Base-by-base conservation (phyloP, 371 early-diverging fungal genomes). In the Mortierella sp. region DNA sequence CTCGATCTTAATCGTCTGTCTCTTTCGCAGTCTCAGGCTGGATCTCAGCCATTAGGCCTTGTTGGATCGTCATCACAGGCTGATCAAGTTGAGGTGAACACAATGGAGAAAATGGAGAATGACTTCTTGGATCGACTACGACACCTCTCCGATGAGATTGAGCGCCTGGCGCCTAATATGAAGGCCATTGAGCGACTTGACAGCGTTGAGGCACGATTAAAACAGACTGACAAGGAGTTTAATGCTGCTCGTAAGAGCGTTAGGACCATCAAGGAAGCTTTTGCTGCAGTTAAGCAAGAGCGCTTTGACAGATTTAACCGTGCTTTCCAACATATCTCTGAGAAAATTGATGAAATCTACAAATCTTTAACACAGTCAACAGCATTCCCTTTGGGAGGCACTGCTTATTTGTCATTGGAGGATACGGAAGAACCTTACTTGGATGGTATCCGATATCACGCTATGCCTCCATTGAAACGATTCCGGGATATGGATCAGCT, bases 381-480 rank as follows among this genome's bases (percentile, higher is more conserved):
- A 9, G 86, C 89, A 23, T 93, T 94, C 80, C 96, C 97, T 0
- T 72, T 93, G 66, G 97, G 99, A 22, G 99, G 99, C 15, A 97
- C 96, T 0, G 99, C 99, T 0, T 99, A 99, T 66, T 82, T 99
- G 69, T 94, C 90, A 10, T 78, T 97, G 59, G 99, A 99, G 80
- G 95, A 97, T 66, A 88, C 90, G 32, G 97, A 96, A 75, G 99
- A 99, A 77, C 99, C 99, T 3, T 99, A 96, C 75, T 80, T 93
- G 60, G 93, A 93, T 66, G 98, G 98, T 17, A 91, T 99, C 59
- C 94, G 95, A 75, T 99, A 97, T 87, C 99, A 99, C 83, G 98
- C 99, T 0, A 98, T 99, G 98, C 99, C 99, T 5, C 99, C 99
- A 6, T 93, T 96, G 92, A 99, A 99, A 87, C 92, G 98, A 45